These are phyloP conservation scores for Populus davidiana DNA, from an alignment of 345 rosid genomes.

Conservation along the genomic window DNA sequence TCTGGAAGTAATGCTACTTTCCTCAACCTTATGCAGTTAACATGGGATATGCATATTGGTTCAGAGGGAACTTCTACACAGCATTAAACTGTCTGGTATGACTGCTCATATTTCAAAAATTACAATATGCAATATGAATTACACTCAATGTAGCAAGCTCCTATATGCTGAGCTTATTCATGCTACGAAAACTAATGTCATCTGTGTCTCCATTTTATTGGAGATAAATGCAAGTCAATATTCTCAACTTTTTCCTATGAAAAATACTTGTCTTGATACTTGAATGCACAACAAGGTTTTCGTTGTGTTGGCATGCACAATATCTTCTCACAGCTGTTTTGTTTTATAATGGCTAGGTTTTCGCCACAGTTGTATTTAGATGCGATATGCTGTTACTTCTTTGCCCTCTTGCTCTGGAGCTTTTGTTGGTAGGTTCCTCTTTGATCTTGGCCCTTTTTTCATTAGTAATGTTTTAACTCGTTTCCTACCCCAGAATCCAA, in stretches of 20 bases:
- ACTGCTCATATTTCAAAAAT: background rate
- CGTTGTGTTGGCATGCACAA: conserved; percentile 13
- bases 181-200: background rate
- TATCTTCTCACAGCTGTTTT: conserved; percentile 19
- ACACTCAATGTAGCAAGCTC: background rate
- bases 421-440: conserved; percentile 66
- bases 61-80: conserved; percentile 58
- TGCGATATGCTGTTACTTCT: conserved; percentile 82
- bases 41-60: conserved; percentile 79
- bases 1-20: conserved; percentile 16
- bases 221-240: background rate
- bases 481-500: background rate
- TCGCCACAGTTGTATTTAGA: conserved; percentile 68
- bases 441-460: conserved; percentile 3
- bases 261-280: background rate
- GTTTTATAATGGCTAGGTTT: conserved; percentile 50
- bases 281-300: background rate
- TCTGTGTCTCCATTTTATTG: background rate
- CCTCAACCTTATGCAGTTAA: conserved; percentile 51
- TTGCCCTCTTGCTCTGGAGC: conserved; percentile 68
- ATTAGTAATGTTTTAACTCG: no score
- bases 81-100: conserved; percentile 80
- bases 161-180: background rate
- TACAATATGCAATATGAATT: background rate
- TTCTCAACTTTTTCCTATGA: background rate